Evolutionary conservation across 1,284 basidiomycete genomes (phyloP), one percentile per base, ranked within the genome.

Genomic region (Boletellus deceptivus): DNA sequence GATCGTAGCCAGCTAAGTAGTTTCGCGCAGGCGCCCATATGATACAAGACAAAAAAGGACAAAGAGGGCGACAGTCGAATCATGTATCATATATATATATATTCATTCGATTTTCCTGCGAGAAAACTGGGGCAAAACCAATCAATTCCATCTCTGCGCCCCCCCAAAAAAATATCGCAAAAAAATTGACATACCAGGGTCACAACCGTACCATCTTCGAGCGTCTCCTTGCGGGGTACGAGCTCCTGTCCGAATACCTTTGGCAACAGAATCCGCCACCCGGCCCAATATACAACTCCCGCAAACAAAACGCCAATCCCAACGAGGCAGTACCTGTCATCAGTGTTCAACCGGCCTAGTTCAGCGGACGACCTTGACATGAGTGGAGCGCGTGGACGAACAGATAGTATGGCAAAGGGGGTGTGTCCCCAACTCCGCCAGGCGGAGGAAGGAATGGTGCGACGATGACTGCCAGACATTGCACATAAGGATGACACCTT

Each of bases 341-440:
- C 9, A 8, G 9, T 4, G 29, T 31, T 40, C 4, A 13, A 16
- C 16, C 16, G 7, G 3, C 34, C 2, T n/a, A 22, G 16, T 9
- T n/a, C 25, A 10, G 38, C 22, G 22, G 4, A 5, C 22, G 22
- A 4, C 22, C 22, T 22, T 22, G 22, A 22, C 22, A 37, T 3
- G 1, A 36, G 24, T 5, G 13, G 37, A 13, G n/a, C 13, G 22
- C 14, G 29, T 10, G 10, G 25, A 65, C 75, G 22, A 51, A 82
- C 72, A 83, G 59, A 57, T 82, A 83, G 55, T 83, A 83, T 3
- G 82, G 79, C 34, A 83, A 60, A 6, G 80, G 80, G 3, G 80
- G 80, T 0, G 80, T 80, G 55, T 83, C 80, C 7, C 82, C 82
- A 1, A 79, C 70, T 5, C 73, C 72, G 54, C 29, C 10, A 2